phyloP scores from a whole-genome alignment of 106 monocot species.

The Narthecium ossifragum region DNA sequence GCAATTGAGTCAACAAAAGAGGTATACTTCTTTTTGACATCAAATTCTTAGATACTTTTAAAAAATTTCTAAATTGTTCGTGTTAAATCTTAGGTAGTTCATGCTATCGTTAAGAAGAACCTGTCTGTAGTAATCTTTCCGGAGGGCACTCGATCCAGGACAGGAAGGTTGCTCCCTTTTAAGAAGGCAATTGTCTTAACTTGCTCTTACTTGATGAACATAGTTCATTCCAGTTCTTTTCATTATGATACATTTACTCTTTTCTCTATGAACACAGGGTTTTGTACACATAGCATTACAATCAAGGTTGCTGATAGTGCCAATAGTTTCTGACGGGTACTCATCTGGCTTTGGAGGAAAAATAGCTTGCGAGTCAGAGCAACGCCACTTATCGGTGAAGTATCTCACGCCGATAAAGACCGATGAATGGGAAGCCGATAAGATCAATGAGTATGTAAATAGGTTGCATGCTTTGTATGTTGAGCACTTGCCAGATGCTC shows the following conservation, averaged over 20 bases:
- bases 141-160: conserved; percentile 55
- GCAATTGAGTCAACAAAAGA: conserved; percentile 58
- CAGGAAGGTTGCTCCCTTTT: conserved; percentile 60
- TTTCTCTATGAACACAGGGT: conserved; percentile 21
- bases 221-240: neutral
- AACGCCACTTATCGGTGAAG: conserved; percentile 44
- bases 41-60: neutral
- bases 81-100: conserved; percentile 29
- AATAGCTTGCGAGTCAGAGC: conserved; percentile 51
- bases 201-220: neutral
- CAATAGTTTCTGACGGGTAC: conserved; percentile 50
- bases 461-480: conserved; percentile 41
- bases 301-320: conserved; percentile 42
- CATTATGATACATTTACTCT: neutral
- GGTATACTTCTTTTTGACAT: conserved; percentile 6
- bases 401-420: conserved; percentile 58
- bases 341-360: conserved; percentile 62
- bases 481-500: conserved; percentile 24
- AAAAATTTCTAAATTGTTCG: neutral
- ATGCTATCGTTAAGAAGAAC: conserved; percentile 35
- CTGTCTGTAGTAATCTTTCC: conserved; percentile 68
- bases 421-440: conserved; percentile 35
- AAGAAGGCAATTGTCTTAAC: conserved; percentile 41
- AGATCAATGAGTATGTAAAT: conserved; percentile 39
- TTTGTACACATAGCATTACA: conserved; percentile 55